Conservation (phyloP, 805 yeast species). For the Saccharomycopsis malanga region DNA sequence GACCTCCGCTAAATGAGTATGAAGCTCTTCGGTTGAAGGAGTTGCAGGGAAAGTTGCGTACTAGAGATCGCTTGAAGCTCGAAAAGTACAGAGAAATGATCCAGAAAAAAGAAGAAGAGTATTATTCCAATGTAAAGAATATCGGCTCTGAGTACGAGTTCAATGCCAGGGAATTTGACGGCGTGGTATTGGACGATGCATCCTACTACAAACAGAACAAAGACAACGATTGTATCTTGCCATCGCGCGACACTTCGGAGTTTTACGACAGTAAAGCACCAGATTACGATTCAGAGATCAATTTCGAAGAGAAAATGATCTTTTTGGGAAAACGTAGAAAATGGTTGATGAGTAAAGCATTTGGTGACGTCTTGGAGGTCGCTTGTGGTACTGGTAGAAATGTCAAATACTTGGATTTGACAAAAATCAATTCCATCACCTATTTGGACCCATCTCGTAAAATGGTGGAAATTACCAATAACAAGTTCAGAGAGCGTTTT, state of each 20-base stretch:
- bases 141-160: conserved; percentile 27
- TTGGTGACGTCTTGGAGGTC: conserved; percentile 90
- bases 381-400: conserved; percentile 97
- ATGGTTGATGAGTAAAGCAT: conserved; percentile 69
- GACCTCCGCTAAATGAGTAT: conserved; percentile 47
- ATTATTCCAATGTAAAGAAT: conserved; percentile 24
- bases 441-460: conserved; percentile 76
- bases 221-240: conserved; percentile 36
- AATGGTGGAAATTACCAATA: conserved; percentile 77
- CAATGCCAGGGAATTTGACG: conserved; percentile 15
- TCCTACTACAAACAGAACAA: conserved; percentile 19
- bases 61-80: conserved; percentile 55
- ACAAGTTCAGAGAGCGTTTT: conserved; percentile 60
- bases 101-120: conserved; percentile 27
- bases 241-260: conserved; percentile 73
- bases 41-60: conserved; percentile 50
- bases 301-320: conserved; percentile 42
- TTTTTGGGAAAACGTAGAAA: conserved; percentile 55
- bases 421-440: conserved; percentile 62
- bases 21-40: conserved; percentile 58
- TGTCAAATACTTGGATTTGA: conserved; percentile 61
- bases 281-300: conserved; percentile 74
- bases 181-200: conserved; percentile 19
- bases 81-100: conserved; percentile 51
- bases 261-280: conserved; percentile 74